A percentile compares a stretch with the other conserved stretches of the same genome.
phyloP scores from a whole-genome alignment of 2,329 filamentous ascomycete species.

The Chaetoscypha palmicola region DNA sequence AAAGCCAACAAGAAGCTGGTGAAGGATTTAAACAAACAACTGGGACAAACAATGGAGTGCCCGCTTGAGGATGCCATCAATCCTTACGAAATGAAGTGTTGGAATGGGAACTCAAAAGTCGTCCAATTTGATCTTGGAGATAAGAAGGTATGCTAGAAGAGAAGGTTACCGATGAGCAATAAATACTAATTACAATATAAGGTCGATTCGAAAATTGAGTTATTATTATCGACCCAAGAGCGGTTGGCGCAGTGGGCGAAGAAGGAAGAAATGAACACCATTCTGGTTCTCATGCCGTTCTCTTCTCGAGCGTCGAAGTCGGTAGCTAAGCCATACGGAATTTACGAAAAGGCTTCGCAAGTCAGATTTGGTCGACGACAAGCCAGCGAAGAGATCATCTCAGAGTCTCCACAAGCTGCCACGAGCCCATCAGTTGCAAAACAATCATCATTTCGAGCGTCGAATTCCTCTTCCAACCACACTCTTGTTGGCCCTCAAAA shows the following conservation, averaged over 20 bases:
- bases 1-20: conserved; percentile 28
- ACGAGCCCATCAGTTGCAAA: conserved; percentile 4
- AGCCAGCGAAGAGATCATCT: conserved; percentile 25
- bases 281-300: conserved; percentile 27
- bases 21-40: conserved; percentile 26
- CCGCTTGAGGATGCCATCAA: conserved; percentile 26
- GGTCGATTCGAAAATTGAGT: conserved; percentile 12
- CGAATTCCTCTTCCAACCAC: conserved; percentile 10
- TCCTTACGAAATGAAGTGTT: conserved; percentile 27
- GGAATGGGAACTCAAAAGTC: conserved; percentile 30
- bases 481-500: conserved; percentile 41
- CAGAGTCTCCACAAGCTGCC: conserved; percentile 13
- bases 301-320: conserved; percentile 18
- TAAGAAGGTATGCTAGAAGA: conserved; percentile 20
- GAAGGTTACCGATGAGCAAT: no score
- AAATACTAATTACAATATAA: conserved; percentile 12
- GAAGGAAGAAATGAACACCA: conserved; percentile 25
- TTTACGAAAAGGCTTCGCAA: conserved; percentile 23
- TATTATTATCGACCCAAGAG: conserved; percentile 20
- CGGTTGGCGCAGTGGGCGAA: conserved; percentile 24
- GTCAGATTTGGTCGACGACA: conserved; percentile 19
- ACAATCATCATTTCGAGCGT: conserved; percentile 5
- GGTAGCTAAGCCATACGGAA: conserved; percentile 23
- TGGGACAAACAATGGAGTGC: conserved; percentile 21
- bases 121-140: conserved; percentile 23